These are phyloP conservation scores for Macrophomina phaseolina DNA, from an alignment of 2,329 filamentous ascomycete genomes.

Conservation along the genomic window DNA sequence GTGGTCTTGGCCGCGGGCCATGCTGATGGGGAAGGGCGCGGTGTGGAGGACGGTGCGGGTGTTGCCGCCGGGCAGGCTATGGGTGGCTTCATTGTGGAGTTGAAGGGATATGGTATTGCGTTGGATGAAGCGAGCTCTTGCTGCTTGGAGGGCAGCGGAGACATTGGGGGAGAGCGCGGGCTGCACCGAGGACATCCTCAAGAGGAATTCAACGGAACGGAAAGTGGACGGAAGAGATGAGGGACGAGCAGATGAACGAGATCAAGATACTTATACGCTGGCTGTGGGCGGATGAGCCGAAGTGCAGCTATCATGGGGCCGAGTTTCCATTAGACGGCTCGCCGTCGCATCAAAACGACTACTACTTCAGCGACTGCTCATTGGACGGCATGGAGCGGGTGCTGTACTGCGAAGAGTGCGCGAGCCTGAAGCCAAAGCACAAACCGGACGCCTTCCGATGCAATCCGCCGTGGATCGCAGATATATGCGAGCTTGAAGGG, in stretches of 20 bases:
- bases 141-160: slow-evolving; percentile 32
- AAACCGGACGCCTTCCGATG: no score
- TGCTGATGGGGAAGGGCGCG: slow-evolving; percentile 44
- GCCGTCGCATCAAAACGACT: slow-evolving; percentile 13
- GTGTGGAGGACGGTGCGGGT: slow-evolving; percentile 45
- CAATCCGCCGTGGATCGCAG: no score
- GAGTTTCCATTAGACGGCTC: slow-evolving; percentile 17
- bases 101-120: slow-evolving; percentile 34
- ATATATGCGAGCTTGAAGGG: no score
- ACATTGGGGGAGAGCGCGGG: not conserved
- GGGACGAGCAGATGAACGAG: not conserved
- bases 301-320: not conserved
- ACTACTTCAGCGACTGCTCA: not conserved
- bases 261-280: not conserved
- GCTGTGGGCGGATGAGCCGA: not conserved
- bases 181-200: not conserved
- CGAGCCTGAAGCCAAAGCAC: no score
- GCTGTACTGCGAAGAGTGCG: no score
- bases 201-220: not conserved
- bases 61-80: slow-evolving; percentile 46
- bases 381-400: no score
- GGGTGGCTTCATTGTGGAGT: slow-evolving; percentile 39
- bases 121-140: slow-evolving; percentile 31
- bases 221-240: not conserved
- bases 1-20: slow-evolving; percentile 37